Conservation (phyloP, 306 rosid genomes). For the Mimosa bimucronata region DNA sequence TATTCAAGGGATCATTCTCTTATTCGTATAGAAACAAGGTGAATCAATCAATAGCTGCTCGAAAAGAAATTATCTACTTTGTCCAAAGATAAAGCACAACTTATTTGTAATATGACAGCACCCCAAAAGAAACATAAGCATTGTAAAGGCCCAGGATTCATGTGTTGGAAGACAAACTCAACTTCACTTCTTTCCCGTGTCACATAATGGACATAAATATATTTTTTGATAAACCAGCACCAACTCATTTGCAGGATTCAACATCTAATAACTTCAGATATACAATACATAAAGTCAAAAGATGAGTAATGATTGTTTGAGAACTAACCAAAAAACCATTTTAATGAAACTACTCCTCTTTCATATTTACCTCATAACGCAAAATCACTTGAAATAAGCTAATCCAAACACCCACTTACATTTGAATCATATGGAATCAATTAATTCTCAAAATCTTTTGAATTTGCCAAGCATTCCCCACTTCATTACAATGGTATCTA, state of each 20-base stretch:
- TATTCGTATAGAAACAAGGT: not conserved
- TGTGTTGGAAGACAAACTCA: not conserved
- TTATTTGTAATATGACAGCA: too few species aligned
- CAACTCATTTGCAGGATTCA: not conserved
- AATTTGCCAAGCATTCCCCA: not conserved
- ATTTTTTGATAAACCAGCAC: not conserved
- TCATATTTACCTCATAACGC: too few species aligned
- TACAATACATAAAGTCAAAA: not conserved
- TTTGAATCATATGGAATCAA: conserved; percentile 22
- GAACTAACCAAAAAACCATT: too few species aligned
- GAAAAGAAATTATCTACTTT: conserved; percentile 3
- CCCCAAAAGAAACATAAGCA: not conserved
- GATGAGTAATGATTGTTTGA: too few species aligned
- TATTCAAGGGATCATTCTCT: conserved; percentile 21
- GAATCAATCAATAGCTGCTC: conserved; percentile 3
- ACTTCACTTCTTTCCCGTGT: not conserved
- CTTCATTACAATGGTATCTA: not conserved
- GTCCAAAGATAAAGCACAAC: too few species aligned
- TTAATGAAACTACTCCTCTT: too few species aligned
- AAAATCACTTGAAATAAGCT: too few species aligned
- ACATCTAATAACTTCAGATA: not conserved
- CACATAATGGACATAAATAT: not conserved
- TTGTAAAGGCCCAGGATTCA: not conserved
- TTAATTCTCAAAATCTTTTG: not conserved
- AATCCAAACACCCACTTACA: too few species aligned